Conservation (phyloP, 306 rosid genomes). For the Glycine latifolia region DNA sequence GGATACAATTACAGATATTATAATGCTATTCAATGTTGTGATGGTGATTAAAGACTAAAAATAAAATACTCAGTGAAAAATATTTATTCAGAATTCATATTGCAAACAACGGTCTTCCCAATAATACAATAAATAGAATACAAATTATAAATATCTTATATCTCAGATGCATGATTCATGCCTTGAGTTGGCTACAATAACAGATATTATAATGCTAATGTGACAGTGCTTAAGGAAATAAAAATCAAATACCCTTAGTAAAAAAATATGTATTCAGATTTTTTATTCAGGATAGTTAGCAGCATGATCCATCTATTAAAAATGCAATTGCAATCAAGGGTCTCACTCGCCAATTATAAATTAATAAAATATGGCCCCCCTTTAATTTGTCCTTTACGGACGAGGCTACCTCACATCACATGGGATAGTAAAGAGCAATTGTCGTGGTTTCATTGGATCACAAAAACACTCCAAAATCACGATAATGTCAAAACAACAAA, state of each 20-base stretch:
- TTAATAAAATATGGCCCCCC: background rate
- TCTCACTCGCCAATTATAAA: too few species aligned
- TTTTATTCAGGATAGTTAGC: background rate
- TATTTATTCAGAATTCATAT: too few species aligned
- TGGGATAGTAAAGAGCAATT: background rate
- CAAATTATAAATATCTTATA: background rate
- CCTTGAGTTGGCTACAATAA: background rate
- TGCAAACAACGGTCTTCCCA: background rate
- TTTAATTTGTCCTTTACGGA: background rate
- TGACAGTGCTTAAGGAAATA: too few species aligned
- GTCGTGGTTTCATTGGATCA: background rate
- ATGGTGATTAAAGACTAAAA: too few species aligned
- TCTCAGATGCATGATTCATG: background rate
- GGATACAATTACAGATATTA: background rate
- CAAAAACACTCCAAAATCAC: slow-evolving; percentile 2
- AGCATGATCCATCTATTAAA: background rate
- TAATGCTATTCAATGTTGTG: background rate
- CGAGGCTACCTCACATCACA: slow-evolving; percentile 14
- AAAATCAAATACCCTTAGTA: too few species aligned
- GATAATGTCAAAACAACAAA: background rate
- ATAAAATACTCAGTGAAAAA: too few species aligned
- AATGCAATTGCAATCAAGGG: too few species aligned
- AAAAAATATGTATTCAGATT: too few species aligned
- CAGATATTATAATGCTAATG: too few species aligned
- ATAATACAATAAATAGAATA: background rate